Conservation (phyloP, 495 filamentous ascomycete species). For the Aspergillus taichungensis region DNA sequence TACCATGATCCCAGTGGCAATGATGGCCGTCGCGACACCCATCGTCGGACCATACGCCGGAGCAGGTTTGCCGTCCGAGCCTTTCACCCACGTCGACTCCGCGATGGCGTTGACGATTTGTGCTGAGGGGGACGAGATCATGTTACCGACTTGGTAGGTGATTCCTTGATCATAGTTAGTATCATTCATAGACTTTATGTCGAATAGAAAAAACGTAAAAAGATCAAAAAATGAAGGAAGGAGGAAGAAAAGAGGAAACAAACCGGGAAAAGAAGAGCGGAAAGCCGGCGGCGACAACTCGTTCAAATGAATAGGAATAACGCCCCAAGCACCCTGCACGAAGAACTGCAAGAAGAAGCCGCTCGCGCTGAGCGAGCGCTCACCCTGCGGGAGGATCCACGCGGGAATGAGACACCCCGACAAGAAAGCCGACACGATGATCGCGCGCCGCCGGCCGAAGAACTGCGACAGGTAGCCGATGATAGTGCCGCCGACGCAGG, state of each 20-base stretch:
- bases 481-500: conserved; percentile 64
- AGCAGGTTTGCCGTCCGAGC: conserved; percentile 37
- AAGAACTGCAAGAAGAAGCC: conserved; percentile 77
- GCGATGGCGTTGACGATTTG: conserved; percentile 64
- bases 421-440: conserved; percentile 50
- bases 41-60: conserved; percentile 62
- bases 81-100: conserved; percentile 43
- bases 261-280: conserved; percentile 45
- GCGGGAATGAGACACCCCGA: conserved; percentile 55
- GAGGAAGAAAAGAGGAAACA: neutral
- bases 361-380: conserved; percentile 48
- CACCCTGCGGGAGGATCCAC: conserved; percentile 58
- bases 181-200: neutral
- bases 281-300: conserved; percentile 68
- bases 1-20: conserved; percentile 51
- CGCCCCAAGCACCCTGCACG: conserved; percentile 69
- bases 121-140: conserved; percentile 62
- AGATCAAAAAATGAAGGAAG: neutral
- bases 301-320: conserved; percentile 71
- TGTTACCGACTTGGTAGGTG: conserved; percentile 69
- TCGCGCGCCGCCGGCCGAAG: conserved; percentile 58
- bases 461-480: conserved; percentile 65
- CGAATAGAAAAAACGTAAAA: too few relatives aligned
- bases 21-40: conserved; percentile 63
- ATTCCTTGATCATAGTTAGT: conserved; percentile 10